phyloP scores from a whole-genome alignment of 2,329 filamentous ascomycete genomes.

The Fusarium lateritium region DNA sequence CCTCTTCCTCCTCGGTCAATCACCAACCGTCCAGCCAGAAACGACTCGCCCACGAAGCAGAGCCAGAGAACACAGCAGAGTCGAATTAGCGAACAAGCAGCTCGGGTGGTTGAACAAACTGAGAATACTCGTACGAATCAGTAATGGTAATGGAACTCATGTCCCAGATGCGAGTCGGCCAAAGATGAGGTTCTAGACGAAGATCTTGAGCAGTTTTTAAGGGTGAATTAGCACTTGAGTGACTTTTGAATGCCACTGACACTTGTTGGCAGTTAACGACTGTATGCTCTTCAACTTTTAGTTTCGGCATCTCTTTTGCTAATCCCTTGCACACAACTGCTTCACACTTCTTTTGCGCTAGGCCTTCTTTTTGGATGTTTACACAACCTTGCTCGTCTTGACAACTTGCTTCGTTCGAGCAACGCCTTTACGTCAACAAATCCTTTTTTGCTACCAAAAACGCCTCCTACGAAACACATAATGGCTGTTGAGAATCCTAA shows the following conservation, averaged over 20 bases:
- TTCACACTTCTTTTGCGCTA: conserved; percentile 48
- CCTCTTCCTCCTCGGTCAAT: no score
- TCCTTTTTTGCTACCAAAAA: neutral
- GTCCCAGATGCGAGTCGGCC: neutral
- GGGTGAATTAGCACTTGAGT: neutral
- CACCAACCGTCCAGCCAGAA: neutral
- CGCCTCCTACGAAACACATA: neutral
- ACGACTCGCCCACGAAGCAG: neutral
- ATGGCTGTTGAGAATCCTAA: conserved; percentile 10
- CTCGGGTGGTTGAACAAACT: no score
- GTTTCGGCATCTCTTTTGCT: conserved; percentile 49
- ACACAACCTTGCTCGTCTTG: neutral
- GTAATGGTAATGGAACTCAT: no score
- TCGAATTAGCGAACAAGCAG: no score
- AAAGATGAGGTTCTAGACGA: neutral
- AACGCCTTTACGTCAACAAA: neutral
- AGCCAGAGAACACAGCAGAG: no score
- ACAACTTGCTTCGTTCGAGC: neutral
- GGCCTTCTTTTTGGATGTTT: conserved; percentile 1
- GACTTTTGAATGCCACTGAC: neutral
- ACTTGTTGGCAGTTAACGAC: conserved; percentile 29
- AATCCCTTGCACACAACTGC: conserved; percentile 34
- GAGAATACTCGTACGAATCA: no score
- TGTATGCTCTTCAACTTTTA: conserved; percentile 50
- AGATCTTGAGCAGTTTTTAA: conserved; percentile 25